Evolutionary conservation across 306 rosid genomes (phyloP).

Genomic region (Vigna angularis): DNA sequence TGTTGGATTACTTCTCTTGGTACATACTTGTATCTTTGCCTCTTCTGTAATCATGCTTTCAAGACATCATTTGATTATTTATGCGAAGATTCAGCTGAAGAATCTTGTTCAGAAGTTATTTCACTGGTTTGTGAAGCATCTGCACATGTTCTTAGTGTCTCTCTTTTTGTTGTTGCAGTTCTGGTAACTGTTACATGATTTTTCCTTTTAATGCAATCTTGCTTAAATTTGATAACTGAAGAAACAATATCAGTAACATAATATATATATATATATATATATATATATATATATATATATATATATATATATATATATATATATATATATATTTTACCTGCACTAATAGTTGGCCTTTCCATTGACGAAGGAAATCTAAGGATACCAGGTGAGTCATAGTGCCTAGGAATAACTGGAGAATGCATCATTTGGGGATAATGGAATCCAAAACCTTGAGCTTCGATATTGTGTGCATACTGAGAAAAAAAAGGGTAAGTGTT

Average conservation of each 20-base stretch:
- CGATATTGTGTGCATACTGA: constrained; percentile 63
- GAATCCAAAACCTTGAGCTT: constrained; percentile 61
- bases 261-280: too few species aligned
- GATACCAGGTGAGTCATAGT: constrained; percentile 56
- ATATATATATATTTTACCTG: constrained; percentile 42
- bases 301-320: too few species aligned
- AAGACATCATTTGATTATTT: constrained; percentile 21
- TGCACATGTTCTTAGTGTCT: constrained; percentile 32
- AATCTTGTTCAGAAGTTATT: constrained; percentile 57
- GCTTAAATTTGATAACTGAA: neutral
- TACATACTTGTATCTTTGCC: constrained; percentile 31
- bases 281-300: too few species aligned
- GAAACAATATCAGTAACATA: neutral
- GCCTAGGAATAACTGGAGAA: constrained; percentile 62
- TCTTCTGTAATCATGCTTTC: constrained; percentile 25
- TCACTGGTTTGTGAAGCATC: constrained; percentile 52
- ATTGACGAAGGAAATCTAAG: constrained; percentile 66
- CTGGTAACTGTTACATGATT: constrained; percentile 53
- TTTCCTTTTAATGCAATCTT: constrained; percentile 16
- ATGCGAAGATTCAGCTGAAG: constrained; percentile 45
- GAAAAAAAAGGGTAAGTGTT: constrained; percentile 63
- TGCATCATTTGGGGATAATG: constrained; percentile 70
- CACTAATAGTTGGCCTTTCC: constrained; percentile 38
- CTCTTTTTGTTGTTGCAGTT: constrained; percentile 45
- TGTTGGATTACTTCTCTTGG: constrained; percentile 37